Evolutionary conservation across 371 early-diverging fungal genomes (phyloP).

Genomic region (Sporodiniella umbellata): DNA sequence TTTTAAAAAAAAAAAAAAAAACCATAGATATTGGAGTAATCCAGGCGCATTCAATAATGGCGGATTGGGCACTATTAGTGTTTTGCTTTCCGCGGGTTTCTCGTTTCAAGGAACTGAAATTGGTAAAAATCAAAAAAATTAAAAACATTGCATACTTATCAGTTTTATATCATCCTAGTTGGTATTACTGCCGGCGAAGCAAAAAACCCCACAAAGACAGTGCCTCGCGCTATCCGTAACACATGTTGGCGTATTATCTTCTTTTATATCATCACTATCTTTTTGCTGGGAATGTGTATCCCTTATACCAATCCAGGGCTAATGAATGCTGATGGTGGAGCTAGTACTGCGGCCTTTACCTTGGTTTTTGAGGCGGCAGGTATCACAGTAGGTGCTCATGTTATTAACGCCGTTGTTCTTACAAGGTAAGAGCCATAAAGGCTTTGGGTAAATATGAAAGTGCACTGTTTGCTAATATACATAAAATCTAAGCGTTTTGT

Average conservation of each 20-base stretch:
- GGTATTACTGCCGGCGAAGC: slow-evolving; percentile 65
- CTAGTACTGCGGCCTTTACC: slow-evolving; percentile 60
- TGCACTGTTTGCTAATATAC: too few species aligned
- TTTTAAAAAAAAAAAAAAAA: neutral
- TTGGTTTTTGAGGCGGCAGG: slow-evolving; percentile 64
- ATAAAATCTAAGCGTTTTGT: slow-evolving; percentile 59
- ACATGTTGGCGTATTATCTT: slow-evolving; percentile 71
- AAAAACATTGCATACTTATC: too few species aligned
- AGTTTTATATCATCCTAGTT: slow-evolving; percentile 7
- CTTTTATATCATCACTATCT: slow-evolving; percentile 67
- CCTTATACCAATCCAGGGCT: slow-evolving; percentile 53
- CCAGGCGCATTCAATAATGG: slow-evolving; percentile 75
- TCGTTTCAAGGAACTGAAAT: slow-evolving; percentile 84
- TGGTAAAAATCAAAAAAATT: too few species aligned
- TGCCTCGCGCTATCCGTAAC: slow-evolving; percentile 67
- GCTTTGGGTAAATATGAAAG: too few species aligned
- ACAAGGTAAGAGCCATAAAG: slow-evolving; percentile 20
- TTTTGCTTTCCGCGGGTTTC: slow-evolving; percentile 77
- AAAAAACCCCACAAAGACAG: slow-evolving; percentile 60
- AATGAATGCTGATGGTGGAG: slow-evolving; percentile 27
- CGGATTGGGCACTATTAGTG: slow-evolving; percentile 64
- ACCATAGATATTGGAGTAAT: slow-evolving; percentile 57
- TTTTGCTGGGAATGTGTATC: slow-evolving; percentile 62
- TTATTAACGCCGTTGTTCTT: slow-evolving; percentile 73
- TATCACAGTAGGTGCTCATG: slow-evolving; percentile 55